A percentile compares a stretch with the other conserved stretches of the same genome.
Evolutionary conservation across 352 stramenopile species (phyloP).

Genomic region (Pythium phragmiticola): DNA sequence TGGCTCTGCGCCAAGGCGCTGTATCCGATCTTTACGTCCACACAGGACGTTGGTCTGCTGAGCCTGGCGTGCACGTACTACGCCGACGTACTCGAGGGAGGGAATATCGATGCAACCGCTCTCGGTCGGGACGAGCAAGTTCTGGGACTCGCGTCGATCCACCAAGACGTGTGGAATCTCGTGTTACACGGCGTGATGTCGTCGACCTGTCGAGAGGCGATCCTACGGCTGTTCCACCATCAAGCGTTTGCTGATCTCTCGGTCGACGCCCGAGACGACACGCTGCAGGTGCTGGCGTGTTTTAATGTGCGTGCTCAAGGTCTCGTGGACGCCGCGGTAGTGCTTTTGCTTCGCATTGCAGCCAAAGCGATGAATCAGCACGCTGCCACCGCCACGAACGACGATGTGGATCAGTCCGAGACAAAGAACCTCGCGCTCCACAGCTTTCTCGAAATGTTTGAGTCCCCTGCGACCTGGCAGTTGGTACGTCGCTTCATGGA

Average conservation of each 20-base stretch:
- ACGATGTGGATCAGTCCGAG: neutral
- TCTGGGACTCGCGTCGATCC: constrained; percentile 17
- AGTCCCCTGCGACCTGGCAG: constrained; percentile 47
- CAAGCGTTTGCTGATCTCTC: constrained; percentile 20
- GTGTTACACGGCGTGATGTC: constrained; percentile 46
- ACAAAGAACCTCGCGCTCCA: constrained; percentile 29
- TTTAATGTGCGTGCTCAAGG: constrained; percentile 71
- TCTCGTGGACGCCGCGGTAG: constrained; percentile 57
- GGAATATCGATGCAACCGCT: constrained; percentile 41
- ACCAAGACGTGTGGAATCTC: constrained; percentile 50
- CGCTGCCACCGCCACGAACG: neutral
- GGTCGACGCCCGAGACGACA: constrained; percentile 14
- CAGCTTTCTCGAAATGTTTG: constrained; percentile 47
- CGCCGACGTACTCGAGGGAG: constrained; percentile 57
- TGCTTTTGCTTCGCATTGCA: constrained; percentile 62
- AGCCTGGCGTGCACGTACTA: constrained; percentile 64
- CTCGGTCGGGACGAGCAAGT: constrained; percentile 21
- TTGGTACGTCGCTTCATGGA: constrained; percentile 20
- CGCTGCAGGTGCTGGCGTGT: constrained; percentile 56
- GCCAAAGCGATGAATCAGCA: constrained; percentile 45
- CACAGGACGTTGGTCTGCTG: constrained; percentile 41
- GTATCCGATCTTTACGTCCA: constrained; percentile 40
- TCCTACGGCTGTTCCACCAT: constrained; percentile 54
- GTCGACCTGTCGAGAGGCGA: constrained; percentile 27
- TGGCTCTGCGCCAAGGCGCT: constrained; percentile 50